These are phyloP conservation scores for Sphenostylis stenocarpa DNA, from an alignment of 306 rosid genomes.

Conservation along the genomic window DNA sequence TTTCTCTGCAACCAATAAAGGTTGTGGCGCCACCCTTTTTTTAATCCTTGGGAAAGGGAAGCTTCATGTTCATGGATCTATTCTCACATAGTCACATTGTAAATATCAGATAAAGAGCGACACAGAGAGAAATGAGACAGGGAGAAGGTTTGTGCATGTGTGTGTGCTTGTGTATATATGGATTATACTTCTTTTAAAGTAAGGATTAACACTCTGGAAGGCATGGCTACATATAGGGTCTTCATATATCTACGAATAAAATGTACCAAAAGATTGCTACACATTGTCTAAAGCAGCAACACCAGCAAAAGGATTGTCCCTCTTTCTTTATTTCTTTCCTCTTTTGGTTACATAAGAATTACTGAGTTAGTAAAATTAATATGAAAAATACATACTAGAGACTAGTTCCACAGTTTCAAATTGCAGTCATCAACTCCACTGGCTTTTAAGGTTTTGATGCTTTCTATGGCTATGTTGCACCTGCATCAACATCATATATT, in stretches of 20 bases:
- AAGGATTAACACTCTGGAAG: slow-evolving; percentile 36
- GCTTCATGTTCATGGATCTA: slow-evolving; percentile 47
- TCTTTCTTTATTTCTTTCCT: neutral
- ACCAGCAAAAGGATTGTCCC: slow-evolving; percentile 40
- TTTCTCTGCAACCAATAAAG: slow-evolving; percentile 97
- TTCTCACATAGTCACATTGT: slow-evolving; percentile 29
- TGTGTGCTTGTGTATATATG: slow-evolving; percentile 25
- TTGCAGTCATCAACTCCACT: neutral
- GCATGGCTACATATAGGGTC: slow-evolving; percentile 34
- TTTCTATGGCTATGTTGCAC: neutral
- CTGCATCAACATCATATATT: neutral
- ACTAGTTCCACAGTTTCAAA: neutral
- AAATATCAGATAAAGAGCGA: slow-evolving; percentile 10
- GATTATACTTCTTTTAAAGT: slow-evolving; percentile 30
- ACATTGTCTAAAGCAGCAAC: slow-evolving; percentile 40
- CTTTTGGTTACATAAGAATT: slow-evolving; percentile 23
- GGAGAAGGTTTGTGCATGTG: slow-evolving; percentile 38
- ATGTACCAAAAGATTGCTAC: slow-evolving; percentile 47
- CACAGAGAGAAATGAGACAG: slow-evolving; percentile 31
- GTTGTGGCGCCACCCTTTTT: slow-evolving; percentile 45
- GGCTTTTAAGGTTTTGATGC: neutral
- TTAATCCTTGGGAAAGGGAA: slow-evolving; percentile 35
- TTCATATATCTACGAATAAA: slow-evolving; percentile 17
- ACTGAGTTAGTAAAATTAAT: neutral
- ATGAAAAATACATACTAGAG: neutral